A percentile compares a stretch with the other conserved stretches of the same genome.
Conservation (phyloP, 2,329 filamentous ascomycete genomes). For the Aspergillus ochraceus region DNA sequence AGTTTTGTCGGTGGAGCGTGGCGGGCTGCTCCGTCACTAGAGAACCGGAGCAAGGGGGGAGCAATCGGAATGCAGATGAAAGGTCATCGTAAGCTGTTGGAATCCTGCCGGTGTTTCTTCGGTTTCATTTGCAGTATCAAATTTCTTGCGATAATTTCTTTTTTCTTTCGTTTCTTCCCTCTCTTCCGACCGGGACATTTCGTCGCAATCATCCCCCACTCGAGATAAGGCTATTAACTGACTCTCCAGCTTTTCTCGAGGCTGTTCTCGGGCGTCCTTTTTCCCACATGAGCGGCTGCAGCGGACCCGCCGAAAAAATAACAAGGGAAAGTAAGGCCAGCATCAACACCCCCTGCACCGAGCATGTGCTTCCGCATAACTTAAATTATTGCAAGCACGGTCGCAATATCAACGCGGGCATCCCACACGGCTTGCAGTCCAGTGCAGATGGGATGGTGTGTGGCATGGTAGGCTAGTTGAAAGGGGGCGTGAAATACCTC, state of each 20-base stretch:
- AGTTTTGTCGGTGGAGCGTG: neutral
- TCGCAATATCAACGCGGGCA: neutral
- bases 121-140: neutral
- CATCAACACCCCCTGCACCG: neutral
- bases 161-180: neutral
- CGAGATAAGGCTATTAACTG: neutral
- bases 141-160: conserved; percentile 1
- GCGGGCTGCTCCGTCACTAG: neutral
- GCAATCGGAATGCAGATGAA: conserved; percentile 3
- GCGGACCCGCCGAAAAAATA: conserved; percentile 12
- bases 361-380: neutral
- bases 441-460: neutral
- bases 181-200: neutral
- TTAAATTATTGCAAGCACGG: neutral
- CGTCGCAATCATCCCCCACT: neutral
- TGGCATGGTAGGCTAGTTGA: neutral
- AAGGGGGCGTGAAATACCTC: neutral
- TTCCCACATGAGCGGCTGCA: conserved; percentile 16
- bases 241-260: neutral
- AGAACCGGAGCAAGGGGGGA: neutral
- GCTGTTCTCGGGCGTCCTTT: neutral
- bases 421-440: neutral
- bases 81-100: conserved; percentile 1
- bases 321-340: neutral
- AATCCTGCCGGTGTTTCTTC: neutral